Evolutionary conservation across 345 rosid species (phyloP), one percentile per base, ranked within the genome.

Genomic region (Luvunga scandens): DNA sequence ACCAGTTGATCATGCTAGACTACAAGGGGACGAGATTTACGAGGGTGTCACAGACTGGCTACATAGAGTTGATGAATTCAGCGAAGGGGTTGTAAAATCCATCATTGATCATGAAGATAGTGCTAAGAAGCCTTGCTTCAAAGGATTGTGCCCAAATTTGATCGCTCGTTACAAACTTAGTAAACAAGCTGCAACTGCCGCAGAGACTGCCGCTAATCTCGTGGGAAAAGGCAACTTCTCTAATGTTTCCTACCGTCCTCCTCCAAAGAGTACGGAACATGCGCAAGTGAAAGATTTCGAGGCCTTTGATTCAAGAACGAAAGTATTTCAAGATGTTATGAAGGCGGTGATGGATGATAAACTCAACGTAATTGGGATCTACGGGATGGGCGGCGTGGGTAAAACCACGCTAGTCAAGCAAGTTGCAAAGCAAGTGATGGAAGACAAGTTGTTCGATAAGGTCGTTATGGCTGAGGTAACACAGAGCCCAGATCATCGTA

Each of bases 401-500:
- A 82, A 78, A 62, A 78, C 68, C n/a, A 82, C 79, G 25, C 50
- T 69, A 7, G 72, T 61, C n/a, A 79, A 66, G 24, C 6, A 56
- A 48, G 66, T 82, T 31, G 18, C 60, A n/a, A 3, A 71, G n/a
- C 16, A 57, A 18, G 76, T 62, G 9, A 61, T 0, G 9, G 64
- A 62, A 34, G 24, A 59, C 4, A 48, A 62, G 2, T 3, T 78
- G 34, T 24, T 78, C 10, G 24, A 21, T 30, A 13, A 12, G 1
- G 76, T 78, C 3, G 25, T 33, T 22, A 62, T 50, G 53, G 81
- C 25, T 30, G 69, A 16, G 39, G 57, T 78, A 24, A 61, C 76
- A 0, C 19, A 62, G 2, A n/a, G 0, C 0, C 38, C 64, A 10
- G 53, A 62, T 14, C 0, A 2, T 0, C 8, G 8, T n/a, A 7